Conservation (phyloP, 2,329 filamentous ascomycete genomes). For the Pestalotiopsis sp. region DNA sequence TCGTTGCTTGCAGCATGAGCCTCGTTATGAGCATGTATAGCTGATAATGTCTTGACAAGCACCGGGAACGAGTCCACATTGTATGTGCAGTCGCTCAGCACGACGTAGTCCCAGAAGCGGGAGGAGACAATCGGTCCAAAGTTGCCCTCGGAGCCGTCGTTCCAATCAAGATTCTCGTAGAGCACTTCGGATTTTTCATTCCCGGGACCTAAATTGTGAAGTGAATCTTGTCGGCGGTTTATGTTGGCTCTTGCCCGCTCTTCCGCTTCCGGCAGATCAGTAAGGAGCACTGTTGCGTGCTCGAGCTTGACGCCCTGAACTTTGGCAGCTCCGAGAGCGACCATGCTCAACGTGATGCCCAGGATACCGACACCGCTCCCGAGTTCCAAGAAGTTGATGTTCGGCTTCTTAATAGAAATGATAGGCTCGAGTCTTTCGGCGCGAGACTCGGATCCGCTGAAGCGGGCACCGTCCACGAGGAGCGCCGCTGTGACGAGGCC, state of each 20-base stretch:
- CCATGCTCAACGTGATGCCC: constrained; percentile 49
- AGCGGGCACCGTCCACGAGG: constrained; percentile 29
- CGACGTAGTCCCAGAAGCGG: constrained; percentile 52
- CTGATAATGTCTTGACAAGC: constrained; percentile 55
- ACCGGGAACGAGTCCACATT: constrained; percentile 59
- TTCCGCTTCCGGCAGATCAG: constrained; percentile 58
- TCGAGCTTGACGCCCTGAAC: constrained; percentile 17
- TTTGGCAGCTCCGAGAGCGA: constrained; percentile 27
- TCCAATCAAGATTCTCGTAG: constrained; percentile 62
- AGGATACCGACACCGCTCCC: constrained; percentile 61
- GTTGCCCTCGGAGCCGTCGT: constrained; percentile 46
- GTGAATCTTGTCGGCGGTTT: constrained; percentile 2
- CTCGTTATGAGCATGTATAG: constrained; percentile 44
- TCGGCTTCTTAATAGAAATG: constrained; percentile 22
- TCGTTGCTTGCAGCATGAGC: constrained; percentile 18
- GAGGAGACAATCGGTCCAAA: constrained; percentile 45
- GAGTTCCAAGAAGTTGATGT: constrained; percentile 54
- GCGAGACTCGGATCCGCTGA: constrained; percentile 3
- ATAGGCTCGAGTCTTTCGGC: constrained; percentile 1
- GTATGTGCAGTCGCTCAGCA: constrained; percentile 65
- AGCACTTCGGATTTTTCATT: constrained; percentile 28
- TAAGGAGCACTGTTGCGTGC: constrained; percentile 46
- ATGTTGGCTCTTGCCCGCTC: constrained; percentile 53
- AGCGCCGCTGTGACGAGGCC: constrained; percentile 49
- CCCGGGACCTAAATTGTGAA: neutral